phyloP scores from a whole-genome alignment of 306 rosid genomes.

The Rosa lucieae region DNA sequence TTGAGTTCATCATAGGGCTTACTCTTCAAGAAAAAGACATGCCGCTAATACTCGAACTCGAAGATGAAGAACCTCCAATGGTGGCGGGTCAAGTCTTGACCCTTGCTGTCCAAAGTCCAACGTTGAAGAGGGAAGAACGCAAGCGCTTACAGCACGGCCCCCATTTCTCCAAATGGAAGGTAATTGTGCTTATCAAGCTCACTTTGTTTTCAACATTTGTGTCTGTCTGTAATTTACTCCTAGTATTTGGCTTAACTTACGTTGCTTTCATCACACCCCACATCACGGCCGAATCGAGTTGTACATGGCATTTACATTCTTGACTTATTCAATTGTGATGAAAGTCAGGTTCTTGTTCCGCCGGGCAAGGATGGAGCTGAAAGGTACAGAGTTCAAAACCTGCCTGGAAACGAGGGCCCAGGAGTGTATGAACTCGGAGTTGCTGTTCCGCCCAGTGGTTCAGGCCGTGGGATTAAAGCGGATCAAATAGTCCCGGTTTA shows the following conservation, averaged over 20 bases:
- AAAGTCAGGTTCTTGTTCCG: conserved; percentile 68
- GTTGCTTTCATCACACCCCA: neutral
- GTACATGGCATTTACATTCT: neutral
- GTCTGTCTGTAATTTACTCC: too few relatives aligned
- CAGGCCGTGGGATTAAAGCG: conserved; percentile 43
- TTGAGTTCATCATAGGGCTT: neutral
- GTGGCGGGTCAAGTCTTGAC: conserved; percentile 6
- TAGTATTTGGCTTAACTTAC: neutral
- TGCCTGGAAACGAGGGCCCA: conserved; percentile 48
- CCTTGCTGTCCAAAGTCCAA: neutral
- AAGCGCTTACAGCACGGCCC: conserved; percentile 56
- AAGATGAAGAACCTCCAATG: conserved; percentile 4
- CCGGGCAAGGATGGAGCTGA: conserved; percentile 70
- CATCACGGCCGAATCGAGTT: neutral
- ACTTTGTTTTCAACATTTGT: too few relatives aligned
- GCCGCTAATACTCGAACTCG: neutral
- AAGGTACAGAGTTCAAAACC: conserved; percentile 69
- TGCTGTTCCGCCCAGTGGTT: conserved; percentile 26
- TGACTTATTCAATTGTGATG: neutral
- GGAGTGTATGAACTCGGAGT: conserved; percentile 87
- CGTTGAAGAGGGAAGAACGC: conserved; percentile 63
- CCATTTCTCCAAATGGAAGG: conserved; percentile 74
- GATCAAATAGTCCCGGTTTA: conserved; percentile 52
- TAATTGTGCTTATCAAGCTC: neutral
- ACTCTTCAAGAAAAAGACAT: neutral